Percentiles rank a stretch among this genome's conserved stretches.
Evolutionary conservation across 441 rosid genomes (phyloP).

Genomic region (Geranium incanum): DNA sequence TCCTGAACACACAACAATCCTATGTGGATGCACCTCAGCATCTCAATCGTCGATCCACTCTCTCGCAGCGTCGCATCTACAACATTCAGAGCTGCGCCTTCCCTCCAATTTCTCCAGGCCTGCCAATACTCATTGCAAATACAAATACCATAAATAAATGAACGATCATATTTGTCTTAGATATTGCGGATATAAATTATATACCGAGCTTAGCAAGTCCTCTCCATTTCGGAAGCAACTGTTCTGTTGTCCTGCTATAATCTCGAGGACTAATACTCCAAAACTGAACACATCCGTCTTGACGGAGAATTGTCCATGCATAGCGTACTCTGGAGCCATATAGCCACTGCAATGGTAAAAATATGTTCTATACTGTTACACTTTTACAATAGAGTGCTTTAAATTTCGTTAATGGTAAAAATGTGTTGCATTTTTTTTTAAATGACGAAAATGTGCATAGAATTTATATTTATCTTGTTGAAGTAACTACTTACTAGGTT

Average conservation of each 20-base stretch:
- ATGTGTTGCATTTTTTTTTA: no score
- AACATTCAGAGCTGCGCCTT: slow-evolving; percentile 22
- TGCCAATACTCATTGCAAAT: no score
- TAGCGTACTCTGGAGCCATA: slow-evolving; percentile 17
- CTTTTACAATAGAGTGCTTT: no score
- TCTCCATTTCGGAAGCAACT: slow-evolving; percentile 21
- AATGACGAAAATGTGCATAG: no score
- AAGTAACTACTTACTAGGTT: no score
- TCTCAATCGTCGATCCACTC: slow-evolving; percentile 27
- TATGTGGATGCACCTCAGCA: slow-evolving; percentile 48
- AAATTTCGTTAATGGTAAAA: no score
- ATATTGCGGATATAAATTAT: no score
- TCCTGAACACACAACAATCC: slow-evolving; percentile 45
- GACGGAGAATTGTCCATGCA: slow-evolving; percentile 24
- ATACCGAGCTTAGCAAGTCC: neutral
- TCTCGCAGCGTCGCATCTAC: slow-evolving; percentile 24
- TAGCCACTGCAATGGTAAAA: no score
- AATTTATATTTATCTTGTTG: no score
- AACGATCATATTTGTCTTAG: no score
- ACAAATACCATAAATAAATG: no score
- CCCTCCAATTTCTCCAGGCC: slow-evolving; percentile 27
- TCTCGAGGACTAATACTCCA: slow-evolving; percentile 39
- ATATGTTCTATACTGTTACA: no score
- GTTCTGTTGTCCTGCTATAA: slow-evolving; percentile 30
- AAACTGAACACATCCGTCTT: slow-evolving; percentile 31